Evolutionary conservation across 2,329 filamentous ascomycete species (phyloP), one percentile per base, ranked within the genome.

Genomic region (Hysterium pulicare): DNA sequence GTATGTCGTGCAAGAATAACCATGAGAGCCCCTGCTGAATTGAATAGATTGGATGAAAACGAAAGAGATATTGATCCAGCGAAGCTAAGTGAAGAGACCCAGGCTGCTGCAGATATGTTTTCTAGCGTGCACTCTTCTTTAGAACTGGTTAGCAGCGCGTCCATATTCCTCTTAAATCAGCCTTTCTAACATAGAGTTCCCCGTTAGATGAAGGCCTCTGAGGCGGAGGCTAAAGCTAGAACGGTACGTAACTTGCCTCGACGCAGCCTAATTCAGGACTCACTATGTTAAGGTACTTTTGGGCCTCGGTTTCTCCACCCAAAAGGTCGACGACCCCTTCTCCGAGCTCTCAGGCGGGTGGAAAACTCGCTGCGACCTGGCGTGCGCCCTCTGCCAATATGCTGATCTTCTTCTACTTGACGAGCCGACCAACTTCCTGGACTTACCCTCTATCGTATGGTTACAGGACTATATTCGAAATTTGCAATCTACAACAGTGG

Each of bases 361-460:
- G 71, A 58, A 55, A 37, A 73, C 70, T 19, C 57, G 71, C 10
- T 71, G 68, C 36, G 62, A 63, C 33, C 61, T 74, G 9, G 71
- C 71, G 2, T 67, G 66, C 3, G 79, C 81, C 0, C 72, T 94
- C 3, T 77, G 88, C 1, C 84, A 90, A 48, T 79, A 84, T 6
- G 79, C 83, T 0, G 87, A 94, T 51, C 80, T 94, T 2, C 73
- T 94, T 44, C 83, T 94, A 38, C 78, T 94, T 2, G 88, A 94
- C 61, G 88, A 94, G 60, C 89, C 89, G 0, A 94, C 88, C 24
- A 94, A 94, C 58, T 94, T 88, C 59, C 76, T 94, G 1, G 88
- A 94, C 57, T 72, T 94, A 1, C 75, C 90, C 0, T 87, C 86
- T 1, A 90, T 95, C 44, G 80, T 95, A 42, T 94, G 89, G 87